Evolutionary conservation across 2,329 filamentous ascomycete genomes (phyloP).

Genomic region (Corinectria fuckeliana): DNA sequence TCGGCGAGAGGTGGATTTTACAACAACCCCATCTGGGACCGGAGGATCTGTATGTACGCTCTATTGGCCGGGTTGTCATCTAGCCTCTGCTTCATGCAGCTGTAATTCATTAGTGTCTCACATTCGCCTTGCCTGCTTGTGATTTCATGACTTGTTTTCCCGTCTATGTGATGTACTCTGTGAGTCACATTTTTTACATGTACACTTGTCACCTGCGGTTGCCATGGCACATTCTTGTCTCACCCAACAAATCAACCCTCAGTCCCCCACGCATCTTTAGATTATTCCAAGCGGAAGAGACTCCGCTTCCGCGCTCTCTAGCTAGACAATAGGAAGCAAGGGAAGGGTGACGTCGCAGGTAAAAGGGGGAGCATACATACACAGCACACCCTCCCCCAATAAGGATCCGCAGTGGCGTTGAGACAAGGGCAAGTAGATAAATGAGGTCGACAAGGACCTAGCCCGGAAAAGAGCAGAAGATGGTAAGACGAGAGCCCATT

Average conservation of each 20-base stretch:
- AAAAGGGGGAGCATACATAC: not conserved
- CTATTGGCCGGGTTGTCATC: constrained; percentile 40
- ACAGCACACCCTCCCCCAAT: not conserved
- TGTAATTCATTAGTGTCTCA: constrained; percentile 55
- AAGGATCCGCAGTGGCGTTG: not conserved
- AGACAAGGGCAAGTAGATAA: not conserved
- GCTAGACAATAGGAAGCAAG: too few relatives aligned
- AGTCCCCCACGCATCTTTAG: not conserved
- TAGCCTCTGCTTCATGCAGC: constrained; percentile 51
- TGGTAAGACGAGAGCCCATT: not conserved
- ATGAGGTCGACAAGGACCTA: too few relatives aligned
- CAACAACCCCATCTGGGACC: constrained; percentile 17
- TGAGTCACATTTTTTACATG: not conserved
- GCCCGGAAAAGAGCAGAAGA: not conserved
- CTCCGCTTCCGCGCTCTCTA: not conserved
- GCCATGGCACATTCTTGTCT: too few relatives aligned
- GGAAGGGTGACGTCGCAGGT: too few relatives aligned
- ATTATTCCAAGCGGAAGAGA: not conserved
- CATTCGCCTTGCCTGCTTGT: constrained; percentile 21
- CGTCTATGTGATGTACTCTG: not conserved
- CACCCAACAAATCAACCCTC: too few relatives aligned
- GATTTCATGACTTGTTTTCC: not conserved
- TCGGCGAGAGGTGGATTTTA: constrained; percentile 19
- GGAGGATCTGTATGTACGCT: constrained; percentile 35
- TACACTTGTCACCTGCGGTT: too few relatives aligned